Base-by-base conservation (phyloP, 768 basidiomycete genomes). In the Suillus plorans region DNA sequence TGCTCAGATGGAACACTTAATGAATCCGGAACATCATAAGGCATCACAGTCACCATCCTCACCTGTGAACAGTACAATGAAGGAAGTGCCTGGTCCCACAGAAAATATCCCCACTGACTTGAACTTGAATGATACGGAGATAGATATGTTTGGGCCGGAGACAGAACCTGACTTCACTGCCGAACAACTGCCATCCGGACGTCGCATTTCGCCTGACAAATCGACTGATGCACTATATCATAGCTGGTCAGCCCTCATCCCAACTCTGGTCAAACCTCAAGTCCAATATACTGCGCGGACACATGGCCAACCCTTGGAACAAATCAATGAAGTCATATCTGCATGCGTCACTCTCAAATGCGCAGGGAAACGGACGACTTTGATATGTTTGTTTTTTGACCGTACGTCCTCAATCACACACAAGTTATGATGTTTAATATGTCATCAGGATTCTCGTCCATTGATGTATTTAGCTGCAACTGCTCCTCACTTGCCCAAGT, bases 401-500 rank as follows among this genome's bases (percentile, higher is more conserved):
- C 7, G 60, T 65, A 62, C 44, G 56, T 62, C n/a, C 49, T 41
- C 34, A 39, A 18, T 42, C 31, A 53, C 31, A 37, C 18, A 14
- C 16, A 1, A 42, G 20, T 12, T 1, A 37, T 31, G 52, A 34
- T 34, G 31, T 53, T 10, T n/a, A 25, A 39, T 28, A 50, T 39
- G 56, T 34, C 28, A 14, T 22, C 57, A 73, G 73, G 70, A 59
- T 73, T 70, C 41, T 16, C 53, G 7, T 58, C 59, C 1, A 36
- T 69, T n/a, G 42, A 63, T 3, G 60, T 74, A 9, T n/a, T 34
- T 0, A 56, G 16, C 36, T 79, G 78, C 60, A 12, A 58, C 22
- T 79, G 77, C 59, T 65, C 66, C 41, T 34, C 64, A 14, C 34
- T 73, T 1, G 36, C 69, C 0, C 67, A 74, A 25, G 65, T 70